These are phyloP conservation scores for Plasmodiophora brassicae DNA, from an alignment of 208 protist genomes.

Conservation along the genomic window DNA sequence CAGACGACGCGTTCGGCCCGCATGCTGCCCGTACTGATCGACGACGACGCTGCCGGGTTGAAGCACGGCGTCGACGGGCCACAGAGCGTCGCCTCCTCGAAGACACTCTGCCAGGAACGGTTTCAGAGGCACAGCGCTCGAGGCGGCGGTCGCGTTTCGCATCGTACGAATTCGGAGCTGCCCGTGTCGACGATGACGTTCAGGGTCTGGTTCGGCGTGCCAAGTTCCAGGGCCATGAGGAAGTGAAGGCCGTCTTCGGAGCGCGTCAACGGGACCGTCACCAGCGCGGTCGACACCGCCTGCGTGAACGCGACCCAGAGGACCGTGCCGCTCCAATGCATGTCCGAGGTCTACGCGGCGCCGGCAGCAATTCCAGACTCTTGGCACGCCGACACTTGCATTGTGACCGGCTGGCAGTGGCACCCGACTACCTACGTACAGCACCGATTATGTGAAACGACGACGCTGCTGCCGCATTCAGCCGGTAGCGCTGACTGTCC, in stretches of 20 bases:
- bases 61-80: not conserved
- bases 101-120: not conserved
- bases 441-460: too few species aligned
- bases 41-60: not conserved
- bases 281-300: not conserved
- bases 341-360: too few species aligned
- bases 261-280: not conserved
- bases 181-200: not conserved
- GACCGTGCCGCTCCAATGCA: too few species aligned
- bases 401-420: too few species aligned
- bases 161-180: not conserved
- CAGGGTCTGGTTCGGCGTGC: not conserved
- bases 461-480: too few species aligned
- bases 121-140: not conserved
- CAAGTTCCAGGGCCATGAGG: not conserved
- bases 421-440: too few species aligned
- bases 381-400: too few species aligned
- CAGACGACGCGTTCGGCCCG: too few species aligned
- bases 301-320: too few species aligned
- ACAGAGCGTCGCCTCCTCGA: not conserved
- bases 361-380: too few species aligned
- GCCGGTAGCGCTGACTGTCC: too few species aligned
- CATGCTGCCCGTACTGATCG: not conserved
- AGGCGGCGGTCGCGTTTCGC: not conserved
- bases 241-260: not conserved